Evolutionary conservation across 2,329 filamentous ascomycete genomes (phyloP).

Genomic region (Nectriaceae sp.): DNA sequence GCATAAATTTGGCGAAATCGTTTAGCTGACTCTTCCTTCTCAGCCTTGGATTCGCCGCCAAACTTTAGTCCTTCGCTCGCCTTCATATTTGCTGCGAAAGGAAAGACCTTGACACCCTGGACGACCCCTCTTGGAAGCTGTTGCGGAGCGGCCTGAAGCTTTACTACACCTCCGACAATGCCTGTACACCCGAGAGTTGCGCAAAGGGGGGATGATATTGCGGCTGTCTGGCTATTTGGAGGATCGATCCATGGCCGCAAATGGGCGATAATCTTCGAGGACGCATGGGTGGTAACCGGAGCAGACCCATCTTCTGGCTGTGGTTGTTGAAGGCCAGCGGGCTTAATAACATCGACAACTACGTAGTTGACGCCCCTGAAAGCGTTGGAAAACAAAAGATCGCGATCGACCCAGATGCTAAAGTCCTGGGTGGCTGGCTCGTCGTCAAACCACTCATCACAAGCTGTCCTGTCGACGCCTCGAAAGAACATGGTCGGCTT

Average conservation of each 20-base stretch:
- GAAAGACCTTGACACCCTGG: constrained; percentile 73
- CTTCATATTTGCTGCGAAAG: constrained; percentile 66
- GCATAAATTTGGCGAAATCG: constrained; percentile 73
- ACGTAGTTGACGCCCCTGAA: constrained; percentile 78
- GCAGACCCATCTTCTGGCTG: constrained; percentile 67
- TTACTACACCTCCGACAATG: constrained; percentile 83
- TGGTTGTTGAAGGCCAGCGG: constrained; percentile 73
- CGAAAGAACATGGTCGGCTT: constrained; percentile 75
- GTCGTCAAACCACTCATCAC: constrained; percentile 78
- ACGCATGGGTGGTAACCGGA: constrained; percentile 44
- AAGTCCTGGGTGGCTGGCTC: constrained; percentile 59
- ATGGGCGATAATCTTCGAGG: constrained; percentile 70
- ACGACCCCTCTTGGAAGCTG: constrained; percentile 69
- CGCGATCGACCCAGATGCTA: constrained; percentile 82
- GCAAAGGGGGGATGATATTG: constrained; percentile 78
- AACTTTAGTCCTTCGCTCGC: constrained; percentile 73
- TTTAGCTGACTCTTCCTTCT: constrained; percentile 75
- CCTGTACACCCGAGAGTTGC: constrained; percentile 69
- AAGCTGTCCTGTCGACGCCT: constrained; percentile 71
- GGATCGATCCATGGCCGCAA: constrained; percentile 82
- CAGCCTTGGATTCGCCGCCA: constrained; percentile 82
- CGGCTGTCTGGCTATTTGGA: constrained; percentile 77
- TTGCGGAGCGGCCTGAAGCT: constrained; percentile 78
- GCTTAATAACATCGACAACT: constrained; percentile 82
- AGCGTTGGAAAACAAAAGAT: constrained; percentile 70